Evolutionary conservation across 2,329 filamentous ascomycete species (phyloP).

Genomic region (Phaeosphaeria sp.): DNA sequence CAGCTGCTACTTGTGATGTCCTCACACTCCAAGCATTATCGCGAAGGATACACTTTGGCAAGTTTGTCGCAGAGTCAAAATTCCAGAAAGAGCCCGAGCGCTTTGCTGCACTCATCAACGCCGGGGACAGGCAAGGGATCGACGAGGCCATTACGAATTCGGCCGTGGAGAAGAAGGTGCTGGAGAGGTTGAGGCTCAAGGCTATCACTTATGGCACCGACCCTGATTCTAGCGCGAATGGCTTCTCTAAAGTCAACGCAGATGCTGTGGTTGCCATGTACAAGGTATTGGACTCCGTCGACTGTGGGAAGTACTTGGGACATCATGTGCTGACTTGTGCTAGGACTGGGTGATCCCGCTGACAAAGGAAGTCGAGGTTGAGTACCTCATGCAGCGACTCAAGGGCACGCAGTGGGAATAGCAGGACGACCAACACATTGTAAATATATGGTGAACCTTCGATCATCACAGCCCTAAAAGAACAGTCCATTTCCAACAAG

Average conservation of each 20-base stretch:
- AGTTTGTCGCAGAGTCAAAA: slow-evolving; percentile 97
- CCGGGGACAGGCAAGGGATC: slow-evolving; percentile 79
- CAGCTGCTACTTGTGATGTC: slow-evolving; percentile 89
- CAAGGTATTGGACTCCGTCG: slow-evolving; percentile 29
- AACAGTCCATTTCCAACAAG: background rate
- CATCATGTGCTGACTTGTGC: background rate
- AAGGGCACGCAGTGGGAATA: slow-evolving; percentile 61
- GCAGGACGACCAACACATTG: background rate
- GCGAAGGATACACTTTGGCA: slow-evolving; percentile 93
- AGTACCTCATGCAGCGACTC: slow-evolving; percentile 95
- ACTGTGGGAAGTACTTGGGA: background rate
- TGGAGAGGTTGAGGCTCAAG: slow-evolving; percentile 86
- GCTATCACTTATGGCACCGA: slow-evolving; percentile 93
- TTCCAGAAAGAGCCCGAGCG: slow-evolving; percentile 82
- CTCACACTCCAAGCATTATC: slow-evolving; percentile 87
- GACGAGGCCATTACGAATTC: slow-evolving; percentile 89
- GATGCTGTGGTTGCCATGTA: slow-evolving; percentile 67
- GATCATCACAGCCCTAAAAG: background rate
- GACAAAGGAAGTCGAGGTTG: slow-evolving; percentile 98
- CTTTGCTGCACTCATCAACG: slow-evolving; percentile 84
- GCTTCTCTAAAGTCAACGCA: slow-evolving; percentile 83
- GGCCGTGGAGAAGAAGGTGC: slow-evolving; percentile 87
- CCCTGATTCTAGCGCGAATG: slow-evolving; percentile 68
- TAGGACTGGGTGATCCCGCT: slow-evolving; percentile 88
- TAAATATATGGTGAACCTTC: background rate